Percentiles rank a stretch among this genome's conserved stretches.
Evolutionary conservation across 345 rosid genomes (phyloP).

Genomic region (Melaleuca alternifolia): DNA sequence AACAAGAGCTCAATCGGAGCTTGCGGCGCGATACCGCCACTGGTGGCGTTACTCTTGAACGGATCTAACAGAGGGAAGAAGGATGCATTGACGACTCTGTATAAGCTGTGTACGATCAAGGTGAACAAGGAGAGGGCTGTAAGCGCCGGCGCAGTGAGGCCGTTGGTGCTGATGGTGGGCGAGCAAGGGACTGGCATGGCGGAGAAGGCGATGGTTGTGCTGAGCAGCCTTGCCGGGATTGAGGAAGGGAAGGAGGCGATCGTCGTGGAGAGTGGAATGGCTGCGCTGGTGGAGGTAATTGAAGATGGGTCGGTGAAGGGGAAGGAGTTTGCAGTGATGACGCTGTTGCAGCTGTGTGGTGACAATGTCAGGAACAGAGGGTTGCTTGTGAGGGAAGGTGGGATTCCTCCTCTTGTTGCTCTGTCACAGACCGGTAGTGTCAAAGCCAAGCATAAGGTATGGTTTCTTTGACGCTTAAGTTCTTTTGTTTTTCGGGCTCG

Average conservation of each 20-base stretch:
- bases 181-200: slow-evolving; percentile 87
- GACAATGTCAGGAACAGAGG: slow-evolving; percentile 73
- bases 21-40: slow-evolving; percentile 88
- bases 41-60: slow-evolving; percentile 66
- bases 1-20: slow-evolving; percentile 82
- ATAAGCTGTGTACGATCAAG: slow-evolving; percentile 69
- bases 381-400: slow-evolving; percentile 93
- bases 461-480: background rate
- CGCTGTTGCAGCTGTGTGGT: slow-evolving; percentile 70
- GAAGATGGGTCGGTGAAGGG: slow-evolving; percentile 86
- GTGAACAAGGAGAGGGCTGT: slow-evolving; percentile 93
- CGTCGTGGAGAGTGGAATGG: slow-evolving; percentile 85
- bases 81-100: slow-evolving; percentile 82
- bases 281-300: slow-evolving; percentile 79
- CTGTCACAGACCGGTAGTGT: slow-evolving; percentile 73
- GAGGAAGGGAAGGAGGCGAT: slow-evolving; percentile 69
- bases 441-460: slow-evolving; percentile 78
- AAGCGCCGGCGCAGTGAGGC: slow-evolving; percentile 83
- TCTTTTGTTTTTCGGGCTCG: background rate
- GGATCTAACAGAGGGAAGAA: slow-evolving; percentile 87
- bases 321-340: slow-evolving; percentile 78
- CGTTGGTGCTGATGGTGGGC: slow-evolving; percentile 61
- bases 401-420: slow-evolving; percentile 93
- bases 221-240: slow-evolving; percentile 67
- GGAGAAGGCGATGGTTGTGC: slow-evolving; percentile 93